Conservation (phyloP, 345 rosid species). For the Pistacia atlantica region DNA sequence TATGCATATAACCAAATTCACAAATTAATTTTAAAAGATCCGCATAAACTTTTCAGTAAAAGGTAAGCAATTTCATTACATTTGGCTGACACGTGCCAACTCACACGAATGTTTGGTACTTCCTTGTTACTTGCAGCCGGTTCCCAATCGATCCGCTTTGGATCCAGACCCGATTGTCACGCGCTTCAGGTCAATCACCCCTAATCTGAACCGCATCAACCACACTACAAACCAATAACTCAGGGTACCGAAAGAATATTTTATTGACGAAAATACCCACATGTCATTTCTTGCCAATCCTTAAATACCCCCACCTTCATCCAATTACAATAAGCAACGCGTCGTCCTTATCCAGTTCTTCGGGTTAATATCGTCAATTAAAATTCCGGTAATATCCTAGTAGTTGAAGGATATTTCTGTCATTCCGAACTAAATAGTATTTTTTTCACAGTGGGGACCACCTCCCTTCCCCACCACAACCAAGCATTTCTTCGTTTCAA, state of each 20-base stretch:
- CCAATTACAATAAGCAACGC: neutral
- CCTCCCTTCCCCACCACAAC: conserved; percentile 56
- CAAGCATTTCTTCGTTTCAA: conserved; percentile 45
- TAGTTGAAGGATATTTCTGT: conserved; percentile 26
- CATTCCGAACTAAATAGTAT: neutral
- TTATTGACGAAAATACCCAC: conserved; percentile 11
- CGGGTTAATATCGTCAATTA: conserved; percentile 20
- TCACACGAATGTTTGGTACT: neutral
- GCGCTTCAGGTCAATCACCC: conserved; percentile 17
- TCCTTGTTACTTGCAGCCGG: neutral
- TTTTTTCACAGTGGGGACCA: conserved; percentile 42
- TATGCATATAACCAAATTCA: no score
- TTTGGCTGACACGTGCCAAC: conserved; percentile 4
- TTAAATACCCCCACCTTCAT: neutral
- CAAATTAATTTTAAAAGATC: no score
- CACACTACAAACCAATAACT: neutral
- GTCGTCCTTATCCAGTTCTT: conserved; percentile 21
- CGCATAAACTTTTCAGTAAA: no score
- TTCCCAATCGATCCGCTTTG: neutral
- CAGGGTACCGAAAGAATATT: neutral
- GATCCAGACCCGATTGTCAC: conserved; percentile 14
- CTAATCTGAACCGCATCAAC: conserved; percentile 15
- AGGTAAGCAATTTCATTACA: neutral
- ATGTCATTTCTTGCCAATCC: neutral
- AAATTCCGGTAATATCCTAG: conserved; percentile 15